Evolutionary conservation across 352 stramenopile genomes (phyloP).

Genomic region (Pythium oligandrum): DNA sequence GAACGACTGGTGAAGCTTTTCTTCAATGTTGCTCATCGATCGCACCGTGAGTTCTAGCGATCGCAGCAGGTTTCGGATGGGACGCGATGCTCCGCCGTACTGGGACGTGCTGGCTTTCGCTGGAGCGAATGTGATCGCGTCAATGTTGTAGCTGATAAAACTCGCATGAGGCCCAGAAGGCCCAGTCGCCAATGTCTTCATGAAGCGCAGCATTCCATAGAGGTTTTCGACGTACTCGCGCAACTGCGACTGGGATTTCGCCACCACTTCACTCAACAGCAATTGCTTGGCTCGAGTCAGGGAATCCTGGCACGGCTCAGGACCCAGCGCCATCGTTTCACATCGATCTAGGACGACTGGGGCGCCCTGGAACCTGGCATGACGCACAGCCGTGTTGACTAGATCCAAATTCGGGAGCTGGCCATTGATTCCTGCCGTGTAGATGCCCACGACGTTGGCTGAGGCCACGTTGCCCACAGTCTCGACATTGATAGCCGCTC

Average conservation of each 20-base stretch:
- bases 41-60: constrained; percentile 66
- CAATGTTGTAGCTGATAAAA: constrained; percentile 86
- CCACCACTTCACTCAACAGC: constrained; percentile 8
- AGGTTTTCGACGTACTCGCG: constrained; percentile 52
- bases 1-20: constrained; percentile 88
- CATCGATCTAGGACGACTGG: constrained; percentile 45
- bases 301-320: background rate
- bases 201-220: constrained; percentile 74
- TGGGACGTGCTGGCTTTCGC: constrained; percentile 16
- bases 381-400: constrained; percentile 68
- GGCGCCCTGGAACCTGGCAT: constrained; percentile 41
- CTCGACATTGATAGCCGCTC: constrained; percentile 72
- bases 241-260: constrained; percentile 3
- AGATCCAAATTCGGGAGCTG: constrained; percentile 86
- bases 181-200: constrained; percentile 59
- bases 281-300: background rate
- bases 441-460: constrained; percentile 43
- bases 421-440: constrained; percentile 71
- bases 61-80: constrained; percentile 35
- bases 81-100: constrained; percentile 16
- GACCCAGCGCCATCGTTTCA: constrained; percentile 13
- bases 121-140: constrained; percentile 64
- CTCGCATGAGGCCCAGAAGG: constrained; percentile 64
- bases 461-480: constrained; percentile 24
- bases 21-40: constrained; percentile 82